Conservation (phyloP, 1,284 basidiomycete genomes). For the Earliella scabrosa region DNA sequence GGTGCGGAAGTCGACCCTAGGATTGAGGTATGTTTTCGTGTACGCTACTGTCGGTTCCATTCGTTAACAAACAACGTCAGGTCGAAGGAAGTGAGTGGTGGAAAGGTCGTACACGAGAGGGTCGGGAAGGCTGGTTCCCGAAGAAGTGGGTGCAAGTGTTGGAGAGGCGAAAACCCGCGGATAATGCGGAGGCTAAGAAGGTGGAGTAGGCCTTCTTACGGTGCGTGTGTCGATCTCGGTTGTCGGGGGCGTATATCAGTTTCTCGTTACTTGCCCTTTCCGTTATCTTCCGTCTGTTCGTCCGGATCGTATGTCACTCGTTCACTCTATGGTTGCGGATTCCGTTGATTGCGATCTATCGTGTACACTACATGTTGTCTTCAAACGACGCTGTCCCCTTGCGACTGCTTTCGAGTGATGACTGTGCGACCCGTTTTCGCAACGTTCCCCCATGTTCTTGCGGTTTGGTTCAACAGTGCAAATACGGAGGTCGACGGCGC, state of each 20-base stretch:
- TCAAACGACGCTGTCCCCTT: too few species aligned
- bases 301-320: too few species aligned
- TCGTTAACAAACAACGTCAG: too few species aligned
- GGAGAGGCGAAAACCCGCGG: constrained; percentile 47
- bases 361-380: neutral
- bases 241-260: too few species aligned
- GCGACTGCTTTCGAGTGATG: too few species aligned
- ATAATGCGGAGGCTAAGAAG: constrained; percentile 43
- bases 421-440: too few species aligned
- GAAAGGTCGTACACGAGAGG: constrained; percentile 94
- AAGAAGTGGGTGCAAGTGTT: constrained; percentile 85
- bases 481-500: too few species aligned
- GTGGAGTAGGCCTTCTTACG: constrained; percentile 40
- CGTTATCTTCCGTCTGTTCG: too few species aligned
- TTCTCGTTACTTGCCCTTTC: too few species aligned
- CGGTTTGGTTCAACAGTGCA: too few species aligned
- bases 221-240: neutral
- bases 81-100: constrained; percentile 85
- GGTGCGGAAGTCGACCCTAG: constrained; percentile 76
- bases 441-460: too few species aligned
- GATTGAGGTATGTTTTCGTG: constrained; percentile 49
- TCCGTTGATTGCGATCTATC: neutral
- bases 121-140: constrained; percentile 96
- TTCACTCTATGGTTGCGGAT: too few species aligned
- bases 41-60: neutral